A percentile compares a stretch with the other conserved stretches of the same genome.
Conservation (phyloP, 2,329 filamentous ascomycete genomes). For the Aspergillus piperis region DNA sequence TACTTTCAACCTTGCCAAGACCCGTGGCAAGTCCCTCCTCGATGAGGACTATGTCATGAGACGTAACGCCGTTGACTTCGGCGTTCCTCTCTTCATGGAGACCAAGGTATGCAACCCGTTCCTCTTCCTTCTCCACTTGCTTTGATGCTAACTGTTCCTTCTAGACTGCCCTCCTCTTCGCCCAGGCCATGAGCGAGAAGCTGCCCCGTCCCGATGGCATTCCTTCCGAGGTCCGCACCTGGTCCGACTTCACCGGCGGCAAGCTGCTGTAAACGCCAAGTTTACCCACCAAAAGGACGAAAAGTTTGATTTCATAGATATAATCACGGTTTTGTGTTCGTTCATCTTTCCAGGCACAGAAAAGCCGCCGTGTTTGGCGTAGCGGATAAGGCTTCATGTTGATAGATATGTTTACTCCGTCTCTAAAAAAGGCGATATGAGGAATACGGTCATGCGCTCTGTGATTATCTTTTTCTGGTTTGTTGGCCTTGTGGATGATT, state of each 20-base stretch:
- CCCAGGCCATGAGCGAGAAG: conserved; percentile 96
- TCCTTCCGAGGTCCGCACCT: conserved; percentile 85
- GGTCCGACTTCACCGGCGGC: conserved; percentile 92
- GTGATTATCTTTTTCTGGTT: conserved; percentile 11
- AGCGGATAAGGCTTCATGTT: conserved; percentile 31
- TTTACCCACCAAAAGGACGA: conserved; percentile 12
- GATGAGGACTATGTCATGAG: conserved; percentile 99
- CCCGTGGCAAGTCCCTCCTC: conserved; percentile 76
- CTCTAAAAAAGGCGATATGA: conserved; percentile 14
- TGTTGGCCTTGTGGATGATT: conserved; percentile 19
- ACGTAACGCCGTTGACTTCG: conserved; percentile 96
- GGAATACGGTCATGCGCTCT: conserved; percentile 17
- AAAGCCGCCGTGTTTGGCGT: conserved; percentile 28
- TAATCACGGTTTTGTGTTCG: conserved; percentile 23
- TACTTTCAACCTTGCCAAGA: conserved; percentile 89
- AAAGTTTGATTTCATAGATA: conserved; percentile 25
- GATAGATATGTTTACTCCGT: conserved; percentile 34
- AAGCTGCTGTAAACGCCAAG: conserved; percentile 45
- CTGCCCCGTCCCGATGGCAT: conserved; percentile 85
- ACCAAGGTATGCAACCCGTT: conserved; percentile 71
- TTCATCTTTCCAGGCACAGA: conserved; percentile 19
- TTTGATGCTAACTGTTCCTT: conserved; percentile 29
- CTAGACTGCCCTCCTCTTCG: conserved; percentile 92
- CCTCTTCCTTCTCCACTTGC: background rate
- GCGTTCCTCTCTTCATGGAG: conserved; percentile 97